A percentile compares a stretch with the other conserved stretches of the same genome.
These are phyloP conservation scores for Aspergillus niger DNA, from an alignment of 2,329 filamentous ascomycete species.

Conservation along the genomic window DNA sequence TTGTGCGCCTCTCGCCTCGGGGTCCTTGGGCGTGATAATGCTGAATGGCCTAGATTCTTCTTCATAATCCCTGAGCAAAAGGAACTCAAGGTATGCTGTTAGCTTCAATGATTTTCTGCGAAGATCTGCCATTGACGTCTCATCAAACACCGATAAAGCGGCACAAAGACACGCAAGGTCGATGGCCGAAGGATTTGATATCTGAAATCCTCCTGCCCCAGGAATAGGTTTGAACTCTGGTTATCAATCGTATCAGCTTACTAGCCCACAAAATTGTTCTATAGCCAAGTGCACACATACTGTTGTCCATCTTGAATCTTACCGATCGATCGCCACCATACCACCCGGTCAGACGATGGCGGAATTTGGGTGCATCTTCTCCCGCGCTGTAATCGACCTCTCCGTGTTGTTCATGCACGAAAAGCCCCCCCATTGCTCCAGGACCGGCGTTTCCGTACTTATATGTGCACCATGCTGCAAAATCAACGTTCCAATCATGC, in stretches of 20 bases:
- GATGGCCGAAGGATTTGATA: slow-evolving; percentile 77
- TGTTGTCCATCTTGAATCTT: slow-evolving; percentile 79
- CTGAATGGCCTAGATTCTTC: slow-evolving; percentile 50
- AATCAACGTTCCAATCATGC: slow-evolving; percentile 87
- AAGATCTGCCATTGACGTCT: slow-evolving; percentile 68
- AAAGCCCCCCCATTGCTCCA: slow-evolving; percentile 75
- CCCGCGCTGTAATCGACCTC: slow-evolving; percentile 42
- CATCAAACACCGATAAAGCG: slow-evolving; percentile 70
- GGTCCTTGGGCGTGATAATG: slow-evolving; percentile 69
- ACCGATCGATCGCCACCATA: slow-evolving; percentile 76
- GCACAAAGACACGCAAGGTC: slow-evolving; percentile 73
- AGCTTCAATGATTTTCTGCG: slow-evolving; percentile 69
- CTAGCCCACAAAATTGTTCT: slow-evolving; percentile 1
- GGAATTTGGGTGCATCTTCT: slow-evolving; percentile 54
- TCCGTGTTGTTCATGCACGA: slow-evolving; percentile 74
- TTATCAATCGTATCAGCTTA: slow-evolving; percentile 2
- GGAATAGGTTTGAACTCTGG: slow-evolving; percentile 70
- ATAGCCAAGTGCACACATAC: slow-evolving; percentile 23
- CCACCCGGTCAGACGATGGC: slow-evolving; percentile 74
- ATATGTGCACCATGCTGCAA: slow-evolving; percentile 90
- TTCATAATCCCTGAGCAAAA: slow-evolving; percentile 52
- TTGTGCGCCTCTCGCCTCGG: slow-evolving; percentile 71
- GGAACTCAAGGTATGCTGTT: slow-evolving; percentile 73
- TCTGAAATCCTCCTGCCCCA: slow-evolving; percentile 76
- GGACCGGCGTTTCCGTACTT: slow-evolving; percentile 89